These are phyloP conservation scores for Agrocybe praecox DNA, from an alignment of 768 basidiomycete species.

Conservation along the genomic window DNA sequence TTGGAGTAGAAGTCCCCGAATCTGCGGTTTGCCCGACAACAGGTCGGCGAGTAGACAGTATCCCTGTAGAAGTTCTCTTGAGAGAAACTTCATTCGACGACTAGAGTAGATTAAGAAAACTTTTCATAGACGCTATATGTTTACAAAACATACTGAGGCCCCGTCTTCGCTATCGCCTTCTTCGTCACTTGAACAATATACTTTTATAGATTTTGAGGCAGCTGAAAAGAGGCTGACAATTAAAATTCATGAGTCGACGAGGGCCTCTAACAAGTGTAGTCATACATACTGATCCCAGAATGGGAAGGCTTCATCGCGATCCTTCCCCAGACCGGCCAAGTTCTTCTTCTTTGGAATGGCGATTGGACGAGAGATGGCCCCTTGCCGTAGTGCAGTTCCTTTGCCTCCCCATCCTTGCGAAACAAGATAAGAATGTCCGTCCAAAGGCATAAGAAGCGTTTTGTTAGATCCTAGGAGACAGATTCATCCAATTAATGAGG, in stretches of 20 bases:
- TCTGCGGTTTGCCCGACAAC: conserved; percentile 48
- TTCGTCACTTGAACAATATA: conserved; percentile 60
- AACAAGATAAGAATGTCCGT: conserved; percentile 72
- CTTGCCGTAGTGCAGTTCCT: conserved; percentile 83
- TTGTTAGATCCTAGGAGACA: not conserved
- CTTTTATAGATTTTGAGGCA: conserved; percentile 81
- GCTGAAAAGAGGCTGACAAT: conserved; percentile 70
- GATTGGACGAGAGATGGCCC: conserved; percentile 76
- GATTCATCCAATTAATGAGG: not conserved
- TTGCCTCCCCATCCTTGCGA: conserved; percentile 89
- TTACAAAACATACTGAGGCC: conserved; percentile 7
- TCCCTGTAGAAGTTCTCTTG: conserved; percentile 71
- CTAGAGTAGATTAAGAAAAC: conserved; percentile 1
- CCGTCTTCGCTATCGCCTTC: conserved; percentile 41
- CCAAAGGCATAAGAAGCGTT: conserved; percentile 60
- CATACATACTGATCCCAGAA: conserved; percentile 95
- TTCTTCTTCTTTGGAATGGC: conserved; percentile 84
- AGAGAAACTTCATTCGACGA: conserved; percentile 28
- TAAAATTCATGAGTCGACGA: not conserved
- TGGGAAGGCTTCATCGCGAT: conserved; percentile 93
- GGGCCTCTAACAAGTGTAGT: not conserved
- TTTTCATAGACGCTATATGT: not conserved
- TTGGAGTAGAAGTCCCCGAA: conserved; percentile 45
- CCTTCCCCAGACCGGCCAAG: conserved; percentile 86
- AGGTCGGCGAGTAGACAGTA: conserved; percentile 73